Conservation (phyloP, 768 basidiomycete species). For the Lentinula detonsa region DNA sequence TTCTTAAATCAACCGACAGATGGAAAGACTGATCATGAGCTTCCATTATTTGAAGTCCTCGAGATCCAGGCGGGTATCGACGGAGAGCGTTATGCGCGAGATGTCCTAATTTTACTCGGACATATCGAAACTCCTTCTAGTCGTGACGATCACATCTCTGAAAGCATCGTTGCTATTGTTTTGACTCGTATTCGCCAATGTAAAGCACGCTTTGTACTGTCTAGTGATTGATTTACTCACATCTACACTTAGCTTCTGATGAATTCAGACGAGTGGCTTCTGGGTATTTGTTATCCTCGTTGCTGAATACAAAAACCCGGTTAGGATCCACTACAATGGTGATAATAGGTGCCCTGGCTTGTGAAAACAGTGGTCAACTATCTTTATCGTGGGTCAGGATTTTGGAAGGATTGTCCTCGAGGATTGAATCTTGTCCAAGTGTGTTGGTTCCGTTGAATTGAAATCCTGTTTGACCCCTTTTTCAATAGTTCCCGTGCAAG, state of each 20-base stretch:
- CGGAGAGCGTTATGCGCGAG: conserved; percentile 52
- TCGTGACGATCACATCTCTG: conserved; percentile 38
- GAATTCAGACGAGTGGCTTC: conserved; percentile 38
- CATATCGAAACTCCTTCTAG: conserved; percentile 27
- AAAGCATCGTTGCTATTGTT: conserved; percentile 50
- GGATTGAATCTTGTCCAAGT: conserved; percentile 39
- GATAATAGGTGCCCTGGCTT: conserved; percentile 62
- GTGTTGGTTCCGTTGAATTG: conserved; percentile 16
- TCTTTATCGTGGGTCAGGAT: conserved; percentile 45
- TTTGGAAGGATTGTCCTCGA: conserved; percentile 37
- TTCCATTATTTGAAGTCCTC: conserved; percentile 50
- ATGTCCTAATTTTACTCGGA: conserved; percentile 36
- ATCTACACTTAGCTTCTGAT: conserved; percentile 24
- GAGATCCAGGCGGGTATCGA: conserved; percentile 40
- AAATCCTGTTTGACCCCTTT: neutral
- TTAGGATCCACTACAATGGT: conserved; percentile 57
- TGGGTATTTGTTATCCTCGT: conserved; percentile 36
- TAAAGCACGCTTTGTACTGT: conserved; percentile 17
- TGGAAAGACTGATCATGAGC: conserved; percentile 32
- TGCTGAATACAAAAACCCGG: conserved; percentile 29
- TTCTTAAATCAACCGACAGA: conserved; percentile 26
- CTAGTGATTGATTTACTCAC: neutral
- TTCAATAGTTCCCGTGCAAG: conserved; percentile 59
- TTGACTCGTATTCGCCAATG: conserved; percentile 46
- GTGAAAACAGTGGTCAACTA: conserved; percentile 49